Evolutionary conservation across 2,329 filamentous ascomycete species (phyloP).

Genomic region (Beauveria caledonica): DNA sequence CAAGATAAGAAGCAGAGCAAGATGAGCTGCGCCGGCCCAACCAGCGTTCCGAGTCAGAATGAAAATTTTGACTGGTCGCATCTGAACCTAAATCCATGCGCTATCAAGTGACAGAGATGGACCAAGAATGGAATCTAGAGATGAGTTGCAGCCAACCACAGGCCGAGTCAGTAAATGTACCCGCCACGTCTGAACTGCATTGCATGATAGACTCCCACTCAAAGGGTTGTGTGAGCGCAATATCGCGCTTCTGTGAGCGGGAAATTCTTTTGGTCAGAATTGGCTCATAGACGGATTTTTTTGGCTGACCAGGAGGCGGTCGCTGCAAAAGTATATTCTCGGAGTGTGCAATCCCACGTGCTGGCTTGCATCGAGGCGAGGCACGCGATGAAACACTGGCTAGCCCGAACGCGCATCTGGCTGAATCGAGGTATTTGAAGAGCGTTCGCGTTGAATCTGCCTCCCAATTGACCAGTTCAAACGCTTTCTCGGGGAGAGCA

Average conservation of each 20-base stretch:
- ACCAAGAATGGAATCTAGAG: not conserved
- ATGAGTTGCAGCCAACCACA: not conserved
- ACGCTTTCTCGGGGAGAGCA: too few relatives aligned
- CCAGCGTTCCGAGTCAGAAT: not conserved
- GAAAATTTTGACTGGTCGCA: not conserved
- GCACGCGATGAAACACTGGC: not conserved
- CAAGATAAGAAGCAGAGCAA: not conserved
- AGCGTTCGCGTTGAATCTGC: not conserved
- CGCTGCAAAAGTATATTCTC: not conserved
- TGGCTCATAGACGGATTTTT: not conserved
- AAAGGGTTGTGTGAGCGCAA: not conserved
- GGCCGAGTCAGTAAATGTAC: not conserved
- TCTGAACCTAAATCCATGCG: not conserved
- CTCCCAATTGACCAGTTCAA: not conserved
- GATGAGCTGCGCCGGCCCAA: not conserved
- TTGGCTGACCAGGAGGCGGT: too few relatives aligned
- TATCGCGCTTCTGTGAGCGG: not conserved
- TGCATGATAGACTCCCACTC: not conserved
- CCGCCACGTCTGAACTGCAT: not conserved
- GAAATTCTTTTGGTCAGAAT: not conserved
- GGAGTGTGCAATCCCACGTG: not conserved
- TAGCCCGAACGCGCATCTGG: not conserved
- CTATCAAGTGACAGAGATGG: not conserved
- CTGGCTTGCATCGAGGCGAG: not conserved
- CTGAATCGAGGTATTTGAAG: not conserved